These are phyloP conservation scores for Colletotrichum ledebouriae DNA, from an alignment of 2,329 filamentous ascomycete genomes.

Conservation along the genomic window DNA sequence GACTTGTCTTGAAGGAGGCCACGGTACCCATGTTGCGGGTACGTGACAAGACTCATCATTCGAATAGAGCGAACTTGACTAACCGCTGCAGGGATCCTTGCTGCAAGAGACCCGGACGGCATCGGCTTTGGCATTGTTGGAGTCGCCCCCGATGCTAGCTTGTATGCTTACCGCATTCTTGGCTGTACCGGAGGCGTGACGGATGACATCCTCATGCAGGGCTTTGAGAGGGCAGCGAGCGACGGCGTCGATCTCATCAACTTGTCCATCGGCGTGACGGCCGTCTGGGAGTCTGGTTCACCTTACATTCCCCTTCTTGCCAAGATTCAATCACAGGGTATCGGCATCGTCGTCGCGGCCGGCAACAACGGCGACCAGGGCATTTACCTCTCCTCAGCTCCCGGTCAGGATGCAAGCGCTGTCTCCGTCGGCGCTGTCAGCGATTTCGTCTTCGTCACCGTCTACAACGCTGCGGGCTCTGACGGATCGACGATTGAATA, in stretches of 20 bases:
- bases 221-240: conserved; percentile 27
- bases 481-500: conserved; percentile 32
- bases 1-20: conserved; percentile 47
- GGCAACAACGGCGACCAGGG: conserved; percentile 32
- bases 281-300: conserved; percentile 30
- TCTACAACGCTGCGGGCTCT: conserved; percentile 33
- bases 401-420: conserved; percentile 21
- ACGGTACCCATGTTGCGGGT: conserved; percentile 62
- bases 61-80: conserved; percentile 1
- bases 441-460: conserved; percentile 23
- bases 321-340: conserved; percentile 34
- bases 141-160: conserved; percentile 49
- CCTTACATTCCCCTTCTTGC: conserved; percentile 28
- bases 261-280: conserved; percentile 34
- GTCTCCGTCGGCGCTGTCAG: conserved; percentile 36
- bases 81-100: conserved; percentile 15
- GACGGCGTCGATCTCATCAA: conserved; percentile 34
- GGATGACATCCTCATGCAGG: conserved; percentile 35
- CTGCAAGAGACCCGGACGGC: conserved; percentile 23
- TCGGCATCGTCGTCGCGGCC: conserved; percentile 30
- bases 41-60: conserved; percentile 37
- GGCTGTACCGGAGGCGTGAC: conserved; percentile 26
- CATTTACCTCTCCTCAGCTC: conserved; percentile 27
- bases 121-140: conserved; percentile 42
- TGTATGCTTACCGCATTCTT: conserved; percentile 45